Base-by-base conservation (phyloP, 139 green algal species). In the Tetraselmis chui region DNA sequence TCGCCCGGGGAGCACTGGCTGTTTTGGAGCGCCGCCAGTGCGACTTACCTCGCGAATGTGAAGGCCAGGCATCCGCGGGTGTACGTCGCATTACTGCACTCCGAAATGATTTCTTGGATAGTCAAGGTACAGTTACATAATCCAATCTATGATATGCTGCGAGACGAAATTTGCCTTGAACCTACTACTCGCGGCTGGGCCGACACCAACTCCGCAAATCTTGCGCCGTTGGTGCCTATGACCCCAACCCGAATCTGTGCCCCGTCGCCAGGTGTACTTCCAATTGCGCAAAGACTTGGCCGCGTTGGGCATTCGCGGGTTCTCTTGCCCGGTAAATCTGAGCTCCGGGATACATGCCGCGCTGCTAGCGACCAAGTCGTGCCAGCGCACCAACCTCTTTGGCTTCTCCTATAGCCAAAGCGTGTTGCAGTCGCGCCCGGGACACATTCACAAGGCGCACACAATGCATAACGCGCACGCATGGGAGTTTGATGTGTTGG, bases 401-500 rank as follows among this genome's bases (percentile, higher is more conserved):
- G 81, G 81, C 18, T 84, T 81, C 28, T 81, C 81, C 28, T 76
- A 80, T 29, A 81, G 27, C 29, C 24, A 30, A 23, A 28, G 30
- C 23, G 32, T 84, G 28, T 29, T 77, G 2, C 24, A 23, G n/a
- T 76, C 28, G n/a, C 74, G 81, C 28, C 32, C 74, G 22, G 76
- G 74, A 75, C 31, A 84, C 81, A 80, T 59, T 28, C 24, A 81
- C 67, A 59, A 31, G 31, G 28, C 28, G 22, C 76, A 79, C 31
- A 80, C 28, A 2, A 81, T 84, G 75, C 32, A 76, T 31, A 80
- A n/a, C 29, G 76, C 75, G 28, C 81, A 84, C 76, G 32, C 28
- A 31, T 84, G 81, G 81, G 45, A 84, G 25, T 67, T 84, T 28
- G 81, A 84, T 30, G 76, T 81, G 27, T 25, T 84, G 26, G 27